A percentile compares a stretch with the other conserved stretches of the same genome.
These are phyloP conservation scores for Aureobasidium sp. DNA, from an alignment of 2,329 filamentous ascomycete species.

Conservation along the genomic window DNA sequence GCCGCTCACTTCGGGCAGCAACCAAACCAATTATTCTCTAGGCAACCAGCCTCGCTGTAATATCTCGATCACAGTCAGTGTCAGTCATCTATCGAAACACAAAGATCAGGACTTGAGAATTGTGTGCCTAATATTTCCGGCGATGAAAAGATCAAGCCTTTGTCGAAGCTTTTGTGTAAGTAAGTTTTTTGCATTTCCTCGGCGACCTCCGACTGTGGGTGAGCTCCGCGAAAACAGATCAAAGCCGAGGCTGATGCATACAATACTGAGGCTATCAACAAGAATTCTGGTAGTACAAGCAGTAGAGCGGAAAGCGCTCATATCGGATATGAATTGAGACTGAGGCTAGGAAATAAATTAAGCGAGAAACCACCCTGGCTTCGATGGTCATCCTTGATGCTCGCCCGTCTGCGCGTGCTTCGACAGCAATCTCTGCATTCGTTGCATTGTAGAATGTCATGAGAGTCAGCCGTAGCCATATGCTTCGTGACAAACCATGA, in stretches of 20 bases:
- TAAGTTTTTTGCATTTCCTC: neutral
- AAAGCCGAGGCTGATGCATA: neutral
- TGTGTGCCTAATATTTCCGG: neutral
- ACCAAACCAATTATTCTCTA: neutral
- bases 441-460: neutral
- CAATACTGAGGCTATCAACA: neutral
- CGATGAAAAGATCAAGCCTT: neutral
- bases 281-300: neutral
- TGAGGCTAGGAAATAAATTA: neutral
- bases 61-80: neutral
- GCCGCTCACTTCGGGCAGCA: neutral
- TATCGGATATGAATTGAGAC: neutral
- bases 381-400: neutral
- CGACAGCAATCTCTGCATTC: neutral
- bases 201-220: neutral
- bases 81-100: neutral
- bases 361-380: neutral
- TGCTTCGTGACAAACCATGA: constrained; percentile 1
- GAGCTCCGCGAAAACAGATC: neutral
- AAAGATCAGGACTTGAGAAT: neutral
- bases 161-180: neutral
- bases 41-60: neutral
- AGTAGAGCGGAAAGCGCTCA: neutral
- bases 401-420: neutral
- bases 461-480: neutral